Evolutionary conservation across 305 asterid genomes (phyloP), one percentile per base, ranked within the genome.

Genomic region (Ajuga reptans): DNA sequence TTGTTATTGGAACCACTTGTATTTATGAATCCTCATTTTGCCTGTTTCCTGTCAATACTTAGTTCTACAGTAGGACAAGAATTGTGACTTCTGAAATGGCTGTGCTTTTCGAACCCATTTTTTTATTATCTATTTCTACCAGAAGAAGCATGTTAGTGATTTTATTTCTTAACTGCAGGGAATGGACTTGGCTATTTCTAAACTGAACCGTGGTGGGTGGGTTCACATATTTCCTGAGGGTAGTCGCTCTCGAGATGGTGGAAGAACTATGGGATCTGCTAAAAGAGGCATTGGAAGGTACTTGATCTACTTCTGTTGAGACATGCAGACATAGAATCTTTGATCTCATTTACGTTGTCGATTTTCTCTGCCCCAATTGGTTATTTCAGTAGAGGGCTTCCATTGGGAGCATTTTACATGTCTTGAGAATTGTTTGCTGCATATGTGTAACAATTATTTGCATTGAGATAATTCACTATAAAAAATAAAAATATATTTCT

Each of bases 211-310:
- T 50, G 96, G 96, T 58, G 95, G 89, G 70, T 92, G 96, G 96
- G 96, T 92, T 75, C 97, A 92, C 87, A 86, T 89, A 79, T 92
- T 92, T 74, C 98, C 98, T 46, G 98, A 92, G 80, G 98, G 98
- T 43, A 88, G 92, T 75, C 98, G 96, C 65, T 92, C 98, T 78
- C 92, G 88, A 68, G 92, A 92, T 82, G 98, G 97, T 72, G 98
- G 98, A 17, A 92, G 77, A 77, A 89, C 86, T 60, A 82, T 92
- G 81, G 92, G 92, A 49, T 72, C 90, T 37, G 77, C 87, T 31
- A 92, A 89, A 78, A 85, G 95, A 78, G 98, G 98, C 79, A 83
- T 86, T 47, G 97, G 91, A 50, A 88, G 98, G 98, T 92, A 80
- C 45, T 46, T 64, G 17, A 16, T 39, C 37, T 43, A 43, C 63